Evolutionary conservation across 2,329 filamentous ascomycete genomes (phyloP), one percentile per base, ranked within the genome.

Genomic region (Penicillium sp.): DNA sequence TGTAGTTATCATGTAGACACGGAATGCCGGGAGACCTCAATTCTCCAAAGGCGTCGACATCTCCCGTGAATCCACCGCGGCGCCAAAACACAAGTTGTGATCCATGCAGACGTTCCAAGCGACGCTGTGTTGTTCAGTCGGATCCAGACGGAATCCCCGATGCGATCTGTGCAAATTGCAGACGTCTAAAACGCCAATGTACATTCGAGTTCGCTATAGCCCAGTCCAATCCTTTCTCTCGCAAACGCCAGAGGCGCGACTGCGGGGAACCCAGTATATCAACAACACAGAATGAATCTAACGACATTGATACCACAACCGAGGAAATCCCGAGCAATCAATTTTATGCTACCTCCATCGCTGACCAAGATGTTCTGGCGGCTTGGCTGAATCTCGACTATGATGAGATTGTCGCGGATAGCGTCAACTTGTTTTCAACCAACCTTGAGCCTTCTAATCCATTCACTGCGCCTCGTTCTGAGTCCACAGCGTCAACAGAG

Each of bases 71-170:
- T 27, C 23, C 48, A 23, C 54, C 53, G 34, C 63, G 66, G 38
- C 66, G 66, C 34, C 66, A 67, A 33, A 64, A 67, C 44, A 59
- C 63, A 7, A 69, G 66, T 53, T 69, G 66, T 43, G 66, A 69
- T 38, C 60, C 53, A 34, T 69, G 66, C 33, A 59, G 66, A 19
- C 66, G 64, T 29, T 66, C 65, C 2, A 69, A 69, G 36, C 62
- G 66, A 47, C 66, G 66, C 13, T 69, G 66, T 53, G 52, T 64
- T 31, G 53, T 68, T n/a, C 29, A 45, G 41, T 11, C 51, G 5
- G 27, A 21, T 38, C 29, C 31, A 15, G 47, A 59, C 6, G 50
- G 25, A 5, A 47, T 50, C 16, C 2, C 49, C 10, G 46, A 19
- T 19, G 16, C 34, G 2, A 23, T 58, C 2, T 68, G 66, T 44